These are phyloP conservation scores for Cytospora chrysosperma DNA, from an alignment of 2,329 filamentous ascomycete species.

Conservation along the genomic window DNA sequence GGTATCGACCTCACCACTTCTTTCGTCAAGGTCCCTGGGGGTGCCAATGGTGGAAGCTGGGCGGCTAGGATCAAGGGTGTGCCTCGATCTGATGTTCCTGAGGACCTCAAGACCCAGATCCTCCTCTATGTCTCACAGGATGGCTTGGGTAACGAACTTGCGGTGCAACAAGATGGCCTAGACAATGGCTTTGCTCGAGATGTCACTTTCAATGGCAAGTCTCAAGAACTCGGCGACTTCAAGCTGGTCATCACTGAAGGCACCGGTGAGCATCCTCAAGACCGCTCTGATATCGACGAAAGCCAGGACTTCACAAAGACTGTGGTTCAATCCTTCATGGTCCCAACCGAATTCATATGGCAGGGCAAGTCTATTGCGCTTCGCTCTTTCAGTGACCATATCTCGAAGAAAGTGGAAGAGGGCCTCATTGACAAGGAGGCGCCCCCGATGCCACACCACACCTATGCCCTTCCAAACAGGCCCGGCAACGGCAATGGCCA, in stretches of 20 bases:
- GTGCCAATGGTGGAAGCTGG: slow-evolving; percentile 86
- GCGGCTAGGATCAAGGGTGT: slow-evolving; percentile 82
- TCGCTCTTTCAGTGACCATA: slow-evolving; percentile 50
- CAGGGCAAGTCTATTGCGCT: slow-evolving; percentile 67
- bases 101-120: slow-evolving; percentile 70
- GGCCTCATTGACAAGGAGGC: slow-evolving; percentile 40
- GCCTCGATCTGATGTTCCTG: slow-evolving; percentile 66
- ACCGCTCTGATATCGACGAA: slow-evolving; percentile 65
- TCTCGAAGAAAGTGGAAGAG: slow-evolving; percentile 48
- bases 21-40: slow-evolving; percentile 90
- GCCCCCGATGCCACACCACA: slow-evolving; percentile 78
- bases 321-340: slow-evolving; percentile 67
- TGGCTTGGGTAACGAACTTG: slow-evolving; percentile 64
- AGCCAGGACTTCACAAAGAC: slow-evolving; percentile 74
- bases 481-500: slow-evolving; percentile 77
- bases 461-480: slow-evolving; percentile 74
- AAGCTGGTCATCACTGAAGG: slow-evolving; percentile 75
- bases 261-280: slow-evolving; percentile 57
- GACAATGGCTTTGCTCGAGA: slow-evolving; percentile 53
- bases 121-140: slow-evolving; percentile 80
- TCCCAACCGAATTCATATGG: slow-evolving; percentile 73
- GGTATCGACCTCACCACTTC: slow-evolving; percentile 86
- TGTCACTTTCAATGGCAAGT: slow-evolving; percentile 69
- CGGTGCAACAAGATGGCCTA: slow-evolving; percentile 53
- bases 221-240: slow-evolving; percentile 74